A percentile compares a stretch with the other conserved stretches of the same genome.
Conservation (phyloP, 305 asterid genomes). For the Nicotiana rustica region DNA sequence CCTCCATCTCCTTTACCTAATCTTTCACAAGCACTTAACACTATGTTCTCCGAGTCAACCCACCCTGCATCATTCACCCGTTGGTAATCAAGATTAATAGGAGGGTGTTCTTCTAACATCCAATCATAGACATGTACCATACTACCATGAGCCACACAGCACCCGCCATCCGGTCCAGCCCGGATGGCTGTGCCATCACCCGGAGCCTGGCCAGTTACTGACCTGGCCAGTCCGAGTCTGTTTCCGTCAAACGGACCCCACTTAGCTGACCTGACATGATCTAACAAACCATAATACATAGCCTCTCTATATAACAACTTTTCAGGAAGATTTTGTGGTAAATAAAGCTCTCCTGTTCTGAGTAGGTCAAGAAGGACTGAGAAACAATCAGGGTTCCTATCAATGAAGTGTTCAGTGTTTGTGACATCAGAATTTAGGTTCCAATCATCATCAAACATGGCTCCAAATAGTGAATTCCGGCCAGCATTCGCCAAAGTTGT, state of each 20-base stretch:
- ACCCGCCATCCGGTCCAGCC: conserved; percentile 91
- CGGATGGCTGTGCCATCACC: conserved; percentile 93
- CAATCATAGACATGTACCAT: conserved; percentile 96
- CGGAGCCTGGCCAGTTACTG: conserved; percentile 75
- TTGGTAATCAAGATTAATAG: conserved; percentile 82
- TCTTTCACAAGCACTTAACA: conserved; percentile 80
- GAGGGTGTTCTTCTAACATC: conserved; percentile 88
- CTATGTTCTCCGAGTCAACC: conserved; percentile 70
- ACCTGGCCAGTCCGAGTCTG: conserved; percentile 56
- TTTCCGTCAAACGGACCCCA: conserved; percentile 93
- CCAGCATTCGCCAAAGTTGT: conserved; percentile 94
- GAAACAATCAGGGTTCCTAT: conserved; percentile 87
- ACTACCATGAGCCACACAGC: conserved; percentile 93
- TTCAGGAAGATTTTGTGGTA: conserved; percentile 72
- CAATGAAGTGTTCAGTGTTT: conserved; percentile 71
- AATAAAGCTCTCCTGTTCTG: conserved; percentile 81
- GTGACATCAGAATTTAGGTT: conserved; percentile 56
- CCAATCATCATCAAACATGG: conserved; percentile 88
- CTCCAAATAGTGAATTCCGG: conserved; percentile 81
- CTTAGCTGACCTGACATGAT: conserved; percentile 79
- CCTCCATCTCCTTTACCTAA: conserved; percentile 90
- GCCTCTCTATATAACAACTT: conserved; percentile 77
- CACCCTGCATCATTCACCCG: conserved; percentile 86
- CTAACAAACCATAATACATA: conserved; percentile 71
- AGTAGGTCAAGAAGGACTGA: conserved; percentile 84